phyloP scores from a whole-genome alignment of 768 basidiomycete species.

The Panaeolus cyanescens region DNA sequence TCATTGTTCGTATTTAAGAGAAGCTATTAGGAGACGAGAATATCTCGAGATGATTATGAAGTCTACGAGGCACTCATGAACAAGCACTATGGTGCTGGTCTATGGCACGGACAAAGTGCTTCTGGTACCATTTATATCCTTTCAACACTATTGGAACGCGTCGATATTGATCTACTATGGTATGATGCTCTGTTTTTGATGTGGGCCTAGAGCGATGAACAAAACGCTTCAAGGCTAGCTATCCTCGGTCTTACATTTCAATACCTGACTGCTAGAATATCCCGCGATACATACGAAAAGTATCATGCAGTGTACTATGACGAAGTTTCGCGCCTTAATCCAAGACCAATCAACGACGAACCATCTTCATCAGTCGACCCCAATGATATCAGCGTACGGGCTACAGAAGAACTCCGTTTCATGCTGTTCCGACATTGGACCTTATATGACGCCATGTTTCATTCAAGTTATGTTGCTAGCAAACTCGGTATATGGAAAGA shows the following conservation, averaged over 20 bases:
- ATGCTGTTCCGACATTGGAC: constrained; percentile 98
- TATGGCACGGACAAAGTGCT: constrained; percentile 88
- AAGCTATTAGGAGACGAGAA: constrained; percentile 43
- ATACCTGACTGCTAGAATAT: constrained; percentile 86
- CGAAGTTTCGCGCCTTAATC: constrained; percentile 92
- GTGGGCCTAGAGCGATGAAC: constrained; percentile 5
- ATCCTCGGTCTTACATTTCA: constrained; percentile 94
- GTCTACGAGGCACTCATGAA: constrained; percentile 65
- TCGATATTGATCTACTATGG: constrained; percentile 95
- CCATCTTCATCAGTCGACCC: constrained; percentile 60
- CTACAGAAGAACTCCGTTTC: constrained; percentile 90
- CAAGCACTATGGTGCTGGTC: constrained; percentile 84
- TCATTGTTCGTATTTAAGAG: constrained; percentile 2
- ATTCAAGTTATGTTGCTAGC: constrained; percentile 94
- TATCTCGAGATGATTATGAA: constrained; percentile 72
- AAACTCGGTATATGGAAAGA: constrained; percentile 98
- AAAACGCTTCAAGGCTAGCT: constrained; percentile 63
- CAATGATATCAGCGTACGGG: constrained; percentile 81
- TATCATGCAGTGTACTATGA: constrained; percentile 82
- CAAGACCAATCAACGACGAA: constrained; percentile 44
- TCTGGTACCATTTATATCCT: constrained; percentile 88
- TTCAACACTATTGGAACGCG: constrained; percentile 87
- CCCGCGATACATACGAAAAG: constrained; percentile 81
- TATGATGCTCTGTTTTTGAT: constrained; percentile 30
- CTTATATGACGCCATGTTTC: constrained; percentile 96